These are phyloP conservation scores for Fraxinus paxiana DNA, from an alignment of 305 asterid genomes.

Conservation along the genomic window DNA sequence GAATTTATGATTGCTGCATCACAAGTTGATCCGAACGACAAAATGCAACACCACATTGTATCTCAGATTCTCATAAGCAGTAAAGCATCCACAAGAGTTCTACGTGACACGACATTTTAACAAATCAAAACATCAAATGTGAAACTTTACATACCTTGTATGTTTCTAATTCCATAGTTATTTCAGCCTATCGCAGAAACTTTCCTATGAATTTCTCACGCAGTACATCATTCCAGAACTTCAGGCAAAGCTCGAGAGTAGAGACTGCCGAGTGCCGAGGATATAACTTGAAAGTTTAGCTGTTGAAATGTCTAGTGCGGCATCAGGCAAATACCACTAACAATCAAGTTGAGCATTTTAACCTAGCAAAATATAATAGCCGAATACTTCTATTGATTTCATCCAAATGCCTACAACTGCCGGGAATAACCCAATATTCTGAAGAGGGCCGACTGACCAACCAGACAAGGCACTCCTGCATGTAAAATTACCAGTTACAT, in stretches of 20 bases:
- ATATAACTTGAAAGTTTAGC: slow-evolving; percentile 8
- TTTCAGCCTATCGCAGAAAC: slow-evolving; percentile 21
- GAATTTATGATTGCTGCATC: background rate
- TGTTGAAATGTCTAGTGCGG: slow-evolving; percentile 34
- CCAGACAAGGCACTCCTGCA: slow-evolving; percentile 39
- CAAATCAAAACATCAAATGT: background rate
- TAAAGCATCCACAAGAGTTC: background rate
- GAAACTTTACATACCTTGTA: slow-evolving; percentile 19
- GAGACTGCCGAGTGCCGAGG: background rate
- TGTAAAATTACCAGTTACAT: slow-evolving; percentile 19
- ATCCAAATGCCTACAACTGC: background rate
- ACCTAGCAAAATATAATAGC: background rate
- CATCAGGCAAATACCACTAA: slow-evolving; percentile 33
- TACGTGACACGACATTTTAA: background rate
- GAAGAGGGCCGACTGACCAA: slow-evolving; percentile 17
- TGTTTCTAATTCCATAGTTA: slow-evolving; percentile 38
- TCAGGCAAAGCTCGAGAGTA: slow-evolving; percentile 18
- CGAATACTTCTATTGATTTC: background rate
- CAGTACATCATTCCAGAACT: slow-evolving; percentile 16
- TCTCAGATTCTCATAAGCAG: background rate
- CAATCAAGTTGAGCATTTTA: slow-evolving; percentile 32
- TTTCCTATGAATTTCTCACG: slow-evolving; percentile 16
- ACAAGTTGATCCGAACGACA: background rate
- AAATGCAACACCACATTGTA: background rate
- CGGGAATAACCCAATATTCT: background rate